Base-by-base conservation (phyloP, 2,329 filamentous ascomycete genomes). In the Teratosphaeriaceae sp. region DNA sequence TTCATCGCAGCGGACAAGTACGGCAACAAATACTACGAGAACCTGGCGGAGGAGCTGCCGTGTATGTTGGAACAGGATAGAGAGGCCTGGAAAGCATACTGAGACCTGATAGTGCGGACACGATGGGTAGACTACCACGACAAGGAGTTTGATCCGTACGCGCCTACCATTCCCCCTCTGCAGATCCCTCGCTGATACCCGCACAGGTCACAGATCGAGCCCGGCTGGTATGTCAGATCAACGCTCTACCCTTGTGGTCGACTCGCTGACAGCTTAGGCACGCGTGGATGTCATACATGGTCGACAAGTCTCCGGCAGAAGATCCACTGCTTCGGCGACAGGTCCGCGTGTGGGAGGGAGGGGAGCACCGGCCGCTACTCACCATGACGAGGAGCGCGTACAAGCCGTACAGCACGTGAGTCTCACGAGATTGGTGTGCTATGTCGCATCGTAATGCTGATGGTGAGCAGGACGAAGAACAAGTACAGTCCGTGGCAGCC, bases 1-100 rank as follows among this genome's bases (percentile, higher is more conserved):
- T 75, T 94, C 55, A 79, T 98, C 54, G 92, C 84, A 58, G 78
- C 72, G 61, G 92, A 98, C 73, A 80, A 82, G 67, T 94, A 82
- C 65, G 94, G 92, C 67, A 98, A 98, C 80, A 97, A 95, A 73
- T 98, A 78, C 77, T 98, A 80, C 66, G 92, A 98, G 77, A 96
- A 98, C 74, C 69, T 80, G 61, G 70, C 74, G 48, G 88, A 97
- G 65, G 92, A 98, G 68, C 76, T 98, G 47, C 92, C 92, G 45
- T 74, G 87, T 94, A 74, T 64, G 84, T 59, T n/a, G 18, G 13
- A 22, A 12, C 23, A 19, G 39, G 44, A 37, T 40, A 41, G 53
- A 7, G 16, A 2, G 21, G 8, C 19, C 12, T 20, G 6, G 24
- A 16, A 30, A 11, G 40, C 45, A 42, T 43, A 36, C 12, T 13